Evolutionary conservation across 1,284 basidiomycete genomes (phyloP).

Genomic region (Thecaphora thlaspeos): DNA sequence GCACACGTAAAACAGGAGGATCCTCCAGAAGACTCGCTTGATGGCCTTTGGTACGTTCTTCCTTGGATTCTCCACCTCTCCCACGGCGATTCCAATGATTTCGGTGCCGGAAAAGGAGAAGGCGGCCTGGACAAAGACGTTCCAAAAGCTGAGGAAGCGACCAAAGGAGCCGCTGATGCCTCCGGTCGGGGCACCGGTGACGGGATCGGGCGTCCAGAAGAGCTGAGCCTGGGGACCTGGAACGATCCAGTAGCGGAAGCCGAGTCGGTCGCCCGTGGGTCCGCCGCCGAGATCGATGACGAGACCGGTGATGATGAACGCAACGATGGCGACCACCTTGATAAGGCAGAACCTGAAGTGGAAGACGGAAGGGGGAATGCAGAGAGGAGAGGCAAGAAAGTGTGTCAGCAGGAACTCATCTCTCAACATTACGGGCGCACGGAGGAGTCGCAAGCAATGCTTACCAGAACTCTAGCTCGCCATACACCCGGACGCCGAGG

Average conservation of each 20-base stretch:
- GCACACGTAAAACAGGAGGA: conserved; percentile 58
- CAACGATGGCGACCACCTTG: conserved; percentile 35
- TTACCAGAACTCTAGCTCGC: conserved; percentile 66
- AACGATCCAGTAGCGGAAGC: conserved; percentile 55
- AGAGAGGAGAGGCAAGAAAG: background rate
- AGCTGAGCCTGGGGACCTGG: conserved; percentile 59
- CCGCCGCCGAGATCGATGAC: conserved; percentile 47
- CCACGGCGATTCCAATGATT: conserved; percentile 77
- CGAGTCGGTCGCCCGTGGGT: conserved; percentile 33
- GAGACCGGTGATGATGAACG: conserved; percentile 43
- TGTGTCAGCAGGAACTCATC: no score
- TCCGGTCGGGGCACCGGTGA: conserved; percentile 29
- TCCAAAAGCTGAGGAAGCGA: conserved; percentile 59
- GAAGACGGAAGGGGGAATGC: no score
- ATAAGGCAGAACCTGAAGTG: conserved; percentile 41
- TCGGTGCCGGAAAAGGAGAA: conserved; percentile 80
- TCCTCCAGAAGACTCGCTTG: conserved; percentile 53
- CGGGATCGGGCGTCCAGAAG: conserved; percentile 33
- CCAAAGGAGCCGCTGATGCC: conserved; percentile 65
- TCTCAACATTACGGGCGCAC: no score
- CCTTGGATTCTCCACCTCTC: conserved; percentile 63
- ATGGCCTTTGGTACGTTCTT: conserved; percentile 45
- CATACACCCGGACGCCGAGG: conserved; percentile 68
- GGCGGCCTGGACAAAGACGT: conserved; percentile 64
- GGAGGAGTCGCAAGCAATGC: no score